phyloP scores from a whole-genome alignment of 2,329 filamentous ascomycete species.

The Tolypocladium inflatum region DNA sequence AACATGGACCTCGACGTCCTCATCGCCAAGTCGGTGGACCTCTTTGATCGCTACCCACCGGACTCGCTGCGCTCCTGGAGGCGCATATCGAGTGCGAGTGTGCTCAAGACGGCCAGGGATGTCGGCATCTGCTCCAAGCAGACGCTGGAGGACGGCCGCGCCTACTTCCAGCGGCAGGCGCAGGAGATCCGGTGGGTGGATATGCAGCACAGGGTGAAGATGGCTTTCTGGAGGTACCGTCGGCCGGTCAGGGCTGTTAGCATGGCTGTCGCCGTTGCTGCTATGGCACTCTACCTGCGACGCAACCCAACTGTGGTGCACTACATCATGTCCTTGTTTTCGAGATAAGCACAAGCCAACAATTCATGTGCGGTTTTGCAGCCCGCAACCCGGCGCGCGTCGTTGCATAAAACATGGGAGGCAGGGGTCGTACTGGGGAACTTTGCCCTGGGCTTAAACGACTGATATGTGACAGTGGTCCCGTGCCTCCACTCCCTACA shows the following conservation, averaged over 20 bases:
- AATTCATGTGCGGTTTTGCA: not conserved
- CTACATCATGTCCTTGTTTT: slow-evolving; percentile 16
- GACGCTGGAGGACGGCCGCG: slow-evolving; percentile 55
- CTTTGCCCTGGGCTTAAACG: not conserved
- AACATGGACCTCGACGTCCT: slow-evolving; percentile 73
- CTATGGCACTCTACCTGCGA: slow-evolving; percentile 59
- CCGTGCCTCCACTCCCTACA: not conserved
- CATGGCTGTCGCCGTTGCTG: slow-evolving; percentile 56
- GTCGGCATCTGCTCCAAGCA: slow-evolving; percentile 39
- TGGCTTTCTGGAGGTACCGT: slow-evolving; percentile 52
- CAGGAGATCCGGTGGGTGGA: slow-evolving; percentile 62
- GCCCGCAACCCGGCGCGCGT: not conserved
- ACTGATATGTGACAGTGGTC: not conserved
- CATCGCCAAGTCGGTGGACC: slow-evolving; percentile 52
- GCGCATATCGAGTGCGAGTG: slow-evolving; percentile 63
- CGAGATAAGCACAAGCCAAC: slow-evolving; percentile 2
- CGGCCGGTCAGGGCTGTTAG: slow-evolving; percentile 52
- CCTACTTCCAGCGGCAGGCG: slow-evolving; percentile 61
- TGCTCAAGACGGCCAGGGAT: slow-evolving; percentile 71
- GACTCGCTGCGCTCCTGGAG: slow-evolving; percentile 63
- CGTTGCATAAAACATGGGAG: not conserved
- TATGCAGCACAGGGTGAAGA: slow-evolving; percentile 17
- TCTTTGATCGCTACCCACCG: slow-evolving; percentile 63
- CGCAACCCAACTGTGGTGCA: slow-evolving; percentile 28
- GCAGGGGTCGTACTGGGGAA: not conserved